phyloP scores from a whole-genome alignment of 1,284 basidiomycete genomes.

The Tylopilus sp. region DNA sequence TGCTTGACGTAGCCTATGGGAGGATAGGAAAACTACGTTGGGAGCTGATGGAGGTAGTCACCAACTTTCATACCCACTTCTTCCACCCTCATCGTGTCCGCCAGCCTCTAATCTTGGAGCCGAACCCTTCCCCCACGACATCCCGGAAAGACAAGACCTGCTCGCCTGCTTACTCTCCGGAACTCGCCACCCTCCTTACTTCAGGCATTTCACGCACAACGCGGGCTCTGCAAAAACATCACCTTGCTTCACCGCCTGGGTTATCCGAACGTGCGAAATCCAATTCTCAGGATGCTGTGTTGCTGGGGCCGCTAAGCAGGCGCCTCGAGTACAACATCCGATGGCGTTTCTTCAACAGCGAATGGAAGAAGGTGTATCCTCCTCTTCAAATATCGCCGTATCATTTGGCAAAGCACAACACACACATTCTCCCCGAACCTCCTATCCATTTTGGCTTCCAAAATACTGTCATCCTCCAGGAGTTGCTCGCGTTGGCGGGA shows the following conservation, averaged over 20 bases:
- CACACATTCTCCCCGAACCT: slow-evolving; percentile 10
- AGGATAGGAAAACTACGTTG: slow-evolving; percentile 64
- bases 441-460: slow-evolving; percentile 44
- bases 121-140: slow-evolving; percentile 45
- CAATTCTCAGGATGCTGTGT: slow-evolving; percentile 51
- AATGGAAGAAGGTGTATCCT: slow-evolving; percentile 53
- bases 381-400: slow-evolving; percentile 49
- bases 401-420: slow-evolving; percentile 1
- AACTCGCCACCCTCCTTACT: slow-evolving; percentile 57
- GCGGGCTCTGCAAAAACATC: slow-evolving; percentile 39
- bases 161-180: slow-evolving; percentile 61
- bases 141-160: slow-evolving; percentile 49
- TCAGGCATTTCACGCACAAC: slow-evolving; percentile 46
- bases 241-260: slow-evolving; percentile 49
- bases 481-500: slow-evolving; percentile 47
- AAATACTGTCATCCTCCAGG: slow-evolving; percentile 42
- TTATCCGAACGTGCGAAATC: slow-evolving; percentile 57
- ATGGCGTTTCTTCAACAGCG: slow-evolving; percentile 58
- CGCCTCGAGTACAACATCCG: slow-evolving; percentile 69
- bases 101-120: slow-evolving; percentile 53
- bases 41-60: slow-evolving; percentile 57
- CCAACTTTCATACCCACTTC: slow-evolving; percentile 1
- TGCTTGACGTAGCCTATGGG: slow-evolving; percentile 79
- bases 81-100: slow-evolving; percentile 8
- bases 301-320: slow-evolving; percentile 65